Percentiles rank a stretch among this genome's conserved stretches.
These are phyloP conservation scores for Echium plantagineum DNA, from an alignment of 257 asterid genomes.

Conservation along the genomic window DNA sequence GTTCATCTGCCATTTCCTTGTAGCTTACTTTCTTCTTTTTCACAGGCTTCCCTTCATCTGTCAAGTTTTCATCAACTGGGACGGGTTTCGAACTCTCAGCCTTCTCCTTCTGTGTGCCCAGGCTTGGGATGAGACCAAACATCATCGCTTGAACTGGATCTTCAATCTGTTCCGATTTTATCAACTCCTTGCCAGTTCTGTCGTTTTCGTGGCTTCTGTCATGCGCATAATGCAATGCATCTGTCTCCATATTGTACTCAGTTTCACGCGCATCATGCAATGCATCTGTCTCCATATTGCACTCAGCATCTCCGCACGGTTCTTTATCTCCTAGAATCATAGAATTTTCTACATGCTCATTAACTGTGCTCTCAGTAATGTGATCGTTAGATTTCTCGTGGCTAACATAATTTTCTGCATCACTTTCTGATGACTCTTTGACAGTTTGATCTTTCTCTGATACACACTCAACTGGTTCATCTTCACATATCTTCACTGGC, in stretches of 20 bases:
- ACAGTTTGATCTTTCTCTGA: conserved; percentile 15
- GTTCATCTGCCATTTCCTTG: conserved; percentile 54
- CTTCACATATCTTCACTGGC: conserved; percentile 50
- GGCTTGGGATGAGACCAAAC: conserved; percentile 43
- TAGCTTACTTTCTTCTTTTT: conserved; percentile 89
- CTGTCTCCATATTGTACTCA: conserved; percentile 15
- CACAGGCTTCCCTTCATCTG: conserved; percentile 26
- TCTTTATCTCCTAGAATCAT: conserved; percentile 22
- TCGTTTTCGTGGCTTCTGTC: conserved; percentile 18
- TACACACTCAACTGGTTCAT: conserved; percentile 42
- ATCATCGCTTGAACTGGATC: conserved; percentile 74
- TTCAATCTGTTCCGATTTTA: conserved; percentile 18
- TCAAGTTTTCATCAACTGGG: conserved; percentile 18
- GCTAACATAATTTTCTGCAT: conserved; percentile 16
- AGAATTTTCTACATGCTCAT: conserved; percentile 16
- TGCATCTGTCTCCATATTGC: conserved; percentile 10
- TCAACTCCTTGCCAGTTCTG: conserved; percentile 14
- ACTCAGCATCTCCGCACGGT: conserved; percentile 18
- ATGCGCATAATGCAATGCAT: conserved; percentile 10
- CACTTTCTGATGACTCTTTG: conserved; percentile 15
- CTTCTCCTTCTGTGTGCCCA: conserved; percentile 14
- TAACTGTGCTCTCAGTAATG: conserved; percentile 15
- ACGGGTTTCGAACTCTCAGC: conserved; percentile 1
- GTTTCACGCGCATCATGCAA: conserved; percentile 13
- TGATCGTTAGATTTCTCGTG: conserved; percentile 9